These are phyloP conservation scores for Chalaropsis thielavioides DNA, from an alignment of 2,329 filamentous ascomycete genomes.

Conservation along the genomic window DNA sequence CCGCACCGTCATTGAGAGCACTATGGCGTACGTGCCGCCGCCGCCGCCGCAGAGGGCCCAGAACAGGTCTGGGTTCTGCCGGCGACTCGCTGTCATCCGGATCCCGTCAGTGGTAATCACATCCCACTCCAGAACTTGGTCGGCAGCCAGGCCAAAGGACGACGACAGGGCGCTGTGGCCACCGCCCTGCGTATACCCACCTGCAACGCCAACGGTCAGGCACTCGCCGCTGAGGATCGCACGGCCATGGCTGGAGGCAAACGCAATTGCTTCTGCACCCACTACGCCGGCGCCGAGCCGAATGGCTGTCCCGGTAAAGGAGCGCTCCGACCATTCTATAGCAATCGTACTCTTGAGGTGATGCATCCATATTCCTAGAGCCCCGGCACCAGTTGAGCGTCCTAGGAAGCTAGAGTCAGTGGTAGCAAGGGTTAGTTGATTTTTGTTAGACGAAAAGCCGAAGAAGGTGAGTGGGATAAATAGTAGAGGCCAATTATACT, in stretches of 20 bases:
- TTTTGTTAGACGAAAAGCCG: too few species aligned
- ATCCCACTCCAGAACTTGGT: constrained; percentile 42
- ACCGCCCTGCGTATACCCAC: constrained; percentile 46
- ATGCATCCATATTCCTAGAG: constrained; percentile 29
- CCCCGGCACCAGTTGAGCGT: constrained; percentile 26
- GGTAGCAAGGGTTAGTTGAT: too few species aligned
- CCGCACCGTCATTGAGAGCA: constrained; percentile 40
- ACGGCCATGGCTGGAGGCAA: constrained; percentile 32
- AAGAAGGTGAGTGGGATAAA: too few species aligned
- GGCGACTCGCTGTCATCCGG: constrained; percentile 33
- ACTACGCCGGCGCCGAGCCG: constrained; percentile 42
- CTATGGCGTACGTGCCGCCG: constrained; percentile 43
- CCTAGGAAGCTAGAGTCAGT: constrained; percentile 23
- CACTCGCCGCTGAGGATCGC: constrained; percentile 42
- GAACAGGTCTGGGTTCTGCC: constrained; percentile 41
- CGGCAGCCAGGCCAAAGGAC: constrained; percentile 43
- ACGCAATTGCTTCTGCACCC: constrained; percentile 37
- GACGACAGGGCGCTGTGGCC: constrained; percentile 42
- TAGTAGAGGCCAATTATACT: constrained; percentile 23
- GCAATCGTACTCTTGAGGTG: constrained; percentile 26
- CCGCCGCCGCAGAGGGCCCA: constrained; percentile 50
- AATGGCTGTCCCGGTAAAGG: constrained; percentile 34
- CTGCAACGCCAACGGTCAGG: constrained; percentile 40
- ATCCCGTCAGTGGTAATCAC: constrained; percentile 39
- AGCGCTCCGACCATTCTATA: constrained; percentile 20